These are phyloP conservation scores for Calocybe cyanea DNA, from an alignment of 768 basidiomycete genomes.

Conservation along the genomic window DNA sequence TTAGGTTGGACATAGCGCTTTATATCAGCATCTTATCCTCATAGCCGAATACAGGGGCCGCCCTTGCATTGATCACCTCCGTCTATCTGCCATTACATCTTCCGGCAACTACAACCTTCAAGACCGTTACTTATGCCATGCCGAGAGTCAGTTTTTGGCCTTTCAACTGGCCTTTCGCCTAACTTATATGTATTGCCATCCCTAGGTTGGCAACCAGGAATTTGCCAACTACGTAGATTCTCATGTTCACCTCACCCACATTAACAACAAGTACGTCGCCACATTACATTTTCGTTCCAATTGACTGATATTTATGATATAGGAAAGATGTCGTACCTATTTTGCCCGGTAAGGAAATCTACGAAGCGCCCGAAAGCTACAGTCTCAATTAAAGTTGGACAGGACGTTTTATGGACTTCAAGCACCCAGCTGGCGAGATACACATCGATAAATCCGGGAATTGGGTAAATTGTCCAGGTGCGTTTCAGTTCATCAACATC, in stretches of 20 bases:
- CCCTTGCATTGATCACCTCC: slow-evolving; percentile 35
- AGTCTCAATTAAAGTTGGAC: too few species aligned
- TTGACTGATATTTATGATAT: slow-evolving; percentile 11
- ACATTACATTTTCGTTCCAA: background rate
- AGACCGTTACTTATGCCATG: slow-evolving; percentile 16
- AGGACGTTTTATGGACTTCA: slow-evolving; percentile 32
- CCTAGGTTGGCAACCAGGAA: slow-evolving; percentile 50
- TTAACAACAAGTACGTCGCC: slow-evolving; percentile 39
- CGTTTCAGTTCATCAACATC: too few species aligned
- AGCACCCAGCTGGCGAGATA: slow-evolving; percentile 30
- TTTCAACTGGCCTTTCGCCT: background rate
- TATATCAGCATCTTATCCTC: background rate
- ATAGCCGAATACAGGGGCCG: slow-evolving; percentile 25
- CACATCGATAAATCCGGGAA: slow-evolving; percentile 17
- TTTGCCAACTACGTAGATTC: slow-evolving; percentile 53
- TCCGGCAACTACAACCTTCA: slow-evolving; percentile 18
- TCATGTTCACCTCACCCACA: slow-evolving; percentile 34
- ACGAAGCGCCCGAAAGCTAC: too few species aligned
- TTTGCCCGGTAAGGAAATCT: slow-evolving; percentile 21
- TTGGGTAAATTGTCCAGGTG: slow-evolving; percentile 19
- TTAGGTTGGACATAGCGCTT: slow-evolving; percentile 21
- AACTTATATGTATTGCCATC: slow-evolving; percentile 18
- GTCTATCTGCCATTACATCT: slow-evolving; percentile 39
- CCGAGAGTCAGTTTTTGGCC: slow-evolving; percentile 14
- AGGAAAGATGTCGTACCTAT: slow-evolving; percentile 31